These are phyloP conservation scores for Epithele typhae DNA, from an alignment of 768 basidiomycete species.

Conservation along the genomic window DNA sequence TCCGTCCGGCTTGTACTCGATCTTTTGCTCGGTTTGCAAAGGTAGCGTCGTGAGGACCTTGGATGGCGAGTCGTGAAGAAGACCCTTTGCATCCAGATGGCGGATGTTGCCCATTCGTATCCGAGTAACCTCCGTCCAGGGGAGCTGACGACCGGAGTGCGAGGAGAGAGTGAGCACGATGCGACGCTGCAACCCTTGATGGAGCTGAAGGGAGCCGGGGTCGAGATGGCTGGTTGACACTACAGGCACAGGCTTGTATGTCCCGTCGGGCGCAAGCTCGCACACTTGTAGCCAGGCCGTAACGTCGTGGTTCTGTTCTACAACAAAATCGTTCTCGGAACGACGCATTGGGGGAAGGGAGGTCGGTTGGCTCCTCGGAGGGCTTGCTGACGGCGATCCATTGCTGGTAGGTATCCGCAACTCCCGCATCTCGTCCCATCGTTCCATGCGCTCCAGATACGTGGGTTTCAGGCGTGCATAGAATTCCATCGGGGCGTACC, in stretches of 20 bases:
- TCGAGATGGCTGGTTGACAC: constrained; percentile 71
- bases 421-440: constrained; percentile 93
- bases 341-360: constrained; percentile 76
- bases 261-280: constrained; percentile 82
- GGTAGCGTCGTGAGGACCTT: constrained; percentile 70
- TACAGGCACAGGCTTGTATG: constrained; percentile 81
- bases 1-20: constrained; percentile 83
- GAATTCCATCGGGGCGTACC: constrained; percentile 86
- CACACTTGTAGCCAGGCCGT: constrained; percentile 82
- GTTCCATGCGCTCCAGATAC: constrained; percentile 84
- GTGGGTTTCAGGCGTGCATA: constrained; percentile 79
- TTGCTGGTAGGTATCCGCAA: constrained; percentile 43
- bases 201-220: constrained; percentile 81
- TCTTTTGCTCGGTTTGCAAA: constrained; percentile 62
- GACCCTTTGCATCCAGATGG: constrained; percentile 78
- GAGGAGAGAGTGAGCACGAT: constrained; percentile 74
- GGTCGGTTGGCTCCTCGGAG: constrained; percentile 37
- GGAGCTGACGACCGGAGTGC: constrained; percentile 85
- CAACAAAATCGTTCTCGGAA: constrained; percentile 88
- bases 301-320: constrained; percentile 87
- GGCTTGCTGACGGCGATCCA: constrained; percentile 21
- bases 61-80: constrained; percentile 73
- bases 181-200: constrained; percentile 90
- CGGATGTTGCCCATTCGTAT: constrained; percentile 82
- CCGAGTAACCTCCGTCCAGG: constrained; percentile 78